Evolutionary conservation across 2,329 filamentous ascomycete genomes (phyloP).

Genomic region (Aspergillus phoenicis): DNA sequence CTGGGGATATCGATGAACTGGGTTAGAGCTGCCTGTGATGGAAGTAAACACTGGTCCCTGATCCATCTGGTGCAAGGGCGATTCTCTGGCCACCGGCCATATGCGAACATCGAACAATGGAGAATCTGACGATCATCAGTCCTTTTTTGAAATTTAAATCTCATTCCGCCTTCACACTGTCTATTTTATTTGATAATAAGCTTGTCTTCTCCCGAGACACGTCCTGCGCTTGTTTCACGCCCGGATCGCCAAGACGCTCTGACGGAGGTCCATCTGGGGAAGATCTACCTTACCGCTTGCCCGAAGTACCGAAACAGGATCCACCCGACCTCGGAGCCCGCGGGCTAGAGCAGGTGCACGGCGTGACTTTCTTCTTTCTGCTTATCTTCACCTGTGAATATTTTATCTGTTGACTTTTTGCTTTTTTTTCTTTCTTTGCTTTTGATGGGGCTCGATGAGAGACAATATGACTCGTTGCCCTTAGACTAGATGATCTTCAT

Average conservation of each 20-base stretch:
- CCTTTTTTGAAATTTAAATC: constrained; percentile 13
- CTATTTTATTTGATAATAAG: constrained; percentile 13
- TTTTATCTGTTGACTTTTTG: constrained; percentile 7
- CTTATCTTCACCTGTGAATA: constrained; percentile 27
- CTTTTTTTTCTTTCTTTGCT: neutral
- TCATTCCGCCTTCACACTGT: constrained; percentile 7
- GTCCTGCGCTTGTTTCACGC: neutral
- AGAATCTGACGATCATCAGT: constrained; percentile 20
- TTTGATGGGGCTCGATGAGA: constrained; percentile 15
- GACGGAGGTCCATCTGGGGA: neutral
- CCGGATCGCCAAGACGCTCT: constrained; percentile 8
- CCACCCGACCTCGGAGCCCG: neutral
- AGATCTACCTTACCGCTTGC: neutral
- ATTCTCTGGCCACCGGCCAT: constrained; percentile 2
- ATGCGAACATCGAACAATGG: constrained; percentile 10
- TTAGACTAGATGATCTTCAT: constrained; percentile 2
- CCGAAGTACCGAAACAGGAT: constrained; percentile 2
- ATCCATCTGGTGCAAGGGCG: constrained; percentile 1
- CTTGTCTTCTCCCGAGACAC: neutral
- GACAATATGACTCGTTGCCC: constrained; percentile 19
- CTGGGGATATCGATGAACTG: neutral
- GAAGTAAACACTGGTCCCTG: neutral
- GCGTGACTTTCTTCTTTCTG: constrained; percentile 14
- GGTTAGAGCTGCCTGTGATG: neutral
- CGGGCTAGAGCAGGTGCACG: neutral